phyloP scores from a whole-genome alignment of 2,329 filamentous ascomycete species.

The Hirsutella rhossiliensis region DNA sequence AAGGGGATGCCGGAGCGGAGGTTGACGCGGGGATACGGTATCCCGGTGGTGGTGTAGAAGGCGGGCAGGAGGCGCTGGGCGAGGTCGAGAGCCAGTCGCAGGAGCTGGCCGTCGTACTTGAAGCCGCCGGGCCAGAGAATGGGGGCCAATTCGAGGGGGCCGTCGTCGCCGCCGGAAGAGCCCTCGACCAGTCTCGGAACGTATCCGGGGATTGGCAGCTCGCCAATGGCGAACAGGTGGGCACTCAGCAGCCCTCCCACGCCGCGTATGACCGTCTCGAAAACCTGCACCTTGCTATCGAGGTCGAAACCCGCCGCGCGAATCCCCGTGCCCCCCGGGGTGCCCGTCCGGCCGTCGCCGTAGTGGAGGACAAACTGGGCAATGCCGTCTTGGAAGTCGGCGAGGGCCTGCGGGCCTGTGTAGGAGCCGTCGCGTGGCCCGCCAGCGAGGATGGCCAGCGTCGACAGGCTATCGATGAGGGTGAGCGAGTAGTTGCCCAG shows the following conservation, averaged over 20 bases:
- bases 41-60: slow-evolving; percentile 80
- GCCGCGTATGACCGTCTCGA: slow-evolving; percentile 92
- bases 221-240: slow-evolving; percentile 84
- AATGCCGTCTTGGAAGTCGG: slow-evolving; percentile 71
- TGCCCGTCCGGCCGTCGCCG: slow-evolving; percentile 65
- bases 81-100: slow-evolving; percentile 81
- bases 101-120: slow-evolving; percentile 76
- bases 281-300: slow-evolving; percentile 97
- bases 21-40: slow-evolving; percentile 92
- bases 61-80: slow-evolving; percentile 76
- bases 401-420: slow-evolving; percentile 38
- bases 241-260: slow-evolving; percentile 84
- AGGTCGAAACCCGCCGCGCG: slow-evolving; percentile 78
- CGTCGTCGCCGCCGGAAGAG: slow-evolving; percentile 15
- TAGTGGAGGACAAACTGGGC: slow-evolving; percentile 67
- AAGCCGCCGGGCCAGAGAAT: slow-evolving; percentile 69
- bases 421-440: slow-evolving; percentile 35
- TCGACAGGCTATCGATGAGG: slow-evolving; percentile 88
- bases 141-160: slow-evolving; percentile 33
- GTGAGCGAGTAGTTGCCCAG: slow-evolving; percentile 96
- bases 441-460: slow-evolving; percentile 82
- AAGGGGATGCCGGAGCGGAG: slow-evolving; percentile 84
- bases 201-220: slow-evolving; percentile 78
- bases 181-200: slow-evolving; percentile 28
- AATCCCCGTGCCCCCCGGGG: slow-evolving; percentile 52